Evolutionary conservation across 2,329 filamentous ascomycete genomes (phyloP), one percentile per base, ranked within the genome.

Genomic region (Sporothrix curviconia): DNA sequence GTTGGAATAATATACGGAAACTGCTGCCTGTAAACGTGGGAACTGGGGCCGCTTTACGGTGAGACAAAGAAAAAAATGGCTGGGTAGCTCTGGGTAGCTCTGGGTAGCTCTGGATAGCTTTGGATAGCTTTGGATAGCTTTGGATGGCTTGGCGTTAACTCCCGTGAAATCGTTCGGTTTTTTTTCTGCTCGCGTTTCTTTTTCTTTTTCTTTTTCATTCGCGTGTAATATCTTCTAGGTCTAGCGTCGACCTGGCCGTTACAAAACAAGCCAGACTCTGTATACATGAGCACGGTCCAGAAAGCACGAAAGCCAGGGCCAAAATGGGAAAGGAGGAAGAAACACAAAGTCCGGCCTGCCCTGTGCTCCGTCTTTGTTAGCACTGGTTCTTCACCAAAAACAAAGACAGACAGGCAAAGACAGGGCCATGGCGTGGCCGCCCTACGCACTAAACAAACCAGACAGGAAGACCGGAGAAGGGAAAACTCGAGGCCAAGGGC

Each of bases 171-270:
- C 15, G 50, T 42, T 6, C 22, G 12, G 36, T 37, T 37, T 37
- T 40, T 15, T 39, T 39, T 15, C 19, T 30, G 19, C 30, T 34
- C 6, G 32, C 34, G 25, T 47, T 34, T 17, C 30, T 28, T 34
- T 17, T 15, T 34, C 30, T 17, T 46, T 32, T 34, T 47, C 22
- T 34, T 11, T 34, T 17, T 34, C n/a, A 19, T n/a, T 5, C 28
- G 7, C 28, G 9, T 44, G 22, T 9, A 15, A 8, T 30, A 9
- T 49, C 44, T 49, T 34, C 44, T 49, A 34, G 32, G 32, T 51
- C 32, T 51, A 51, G 47, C 32, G 22, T 22, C 32, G 32, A 32
- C 32, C 30, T 49, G 47, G 32, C 47, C 47, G 47, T 51, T 51
- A 51, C 47, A 51, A 39, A 51, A 11, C 28, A n/a, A 49, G 30